Conservation (phyloP, 2,329 filamentous ascomycete species). For the Colletotrichum euphorbiae region DNA sequence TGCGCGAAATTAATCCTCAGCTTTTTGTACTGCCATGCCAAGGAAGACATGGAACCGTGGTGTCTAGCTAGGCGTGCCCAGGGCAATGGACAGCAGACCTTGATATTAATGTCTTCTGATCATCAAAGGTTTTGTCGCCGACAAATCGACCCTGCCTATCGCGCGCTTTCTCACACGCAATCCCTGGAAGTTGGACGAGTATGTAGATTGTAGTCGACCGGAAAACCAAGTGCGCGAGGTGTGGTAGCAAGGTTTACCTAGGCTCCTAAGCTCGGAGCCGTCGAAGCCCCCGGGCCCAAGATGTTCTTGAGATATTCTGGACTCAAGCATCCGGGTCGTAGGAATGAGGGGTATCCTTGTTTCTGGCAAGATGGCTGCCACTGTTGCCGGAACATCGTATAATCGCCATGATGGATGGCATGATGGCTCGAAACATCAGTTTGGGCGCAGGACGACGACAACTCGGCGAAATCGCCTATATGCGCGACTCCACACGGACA, state of each 20-base stretch:
- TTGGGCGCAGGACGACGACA: constrained; percentile 19
- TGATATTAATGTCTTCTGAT: constrained; percentile 21
- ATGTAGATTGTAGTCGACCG: constrained; percentile 3
- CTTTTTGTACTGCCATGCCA: constrained; percentile 17
- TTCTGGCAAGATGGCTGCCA: constrained; percentile 7
- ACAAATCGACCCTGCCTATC: constrained; percentile 1
- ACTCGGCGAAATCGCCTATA: constrained; percentile 1
- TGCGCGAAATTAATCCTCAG: constrained; percentile 24
- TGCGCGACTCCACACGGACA: constrained; percentile 20
- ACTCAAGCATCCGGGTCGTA: constrained; percentile 6
- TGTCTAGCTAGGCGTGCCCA: constrained; percentile 10
- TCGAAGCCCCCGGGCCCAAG: constrained; percentile 20
- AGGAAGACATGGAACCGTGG: constrained; percentile 32
- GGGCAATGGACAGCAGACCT: constrained; percentile 13
- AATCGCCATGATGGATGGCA: constrained; percentile 31
- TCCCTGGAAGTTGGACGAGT: constrained; percentile 8
- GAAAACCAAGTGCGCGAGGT: constrained; percentile 21
- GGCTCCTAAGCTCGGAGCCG: constrained; percentile 13
- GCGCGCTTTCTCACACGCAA: constrained; percentile 2
- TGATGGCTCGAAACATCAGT: constrained; percentile 35
- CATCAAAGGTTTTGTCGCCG: constrained; percentile 8
- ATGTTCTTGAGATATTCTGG: constrained; percentile 32
- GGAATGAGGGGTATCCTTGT: constrained; percentile 31
- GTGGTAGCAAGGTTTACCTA: constrained; percentile 24
- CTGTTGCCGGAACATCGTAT: constrained; percentile 20